A percentile compares a stretch with the other conserved stretches of the same genome.
These are phyloP conservation scores for Fusarium beomiforme DNA, from an alignment of 2,329 filamentous ascomycete species.

Conservation along the genomic window DNA sequence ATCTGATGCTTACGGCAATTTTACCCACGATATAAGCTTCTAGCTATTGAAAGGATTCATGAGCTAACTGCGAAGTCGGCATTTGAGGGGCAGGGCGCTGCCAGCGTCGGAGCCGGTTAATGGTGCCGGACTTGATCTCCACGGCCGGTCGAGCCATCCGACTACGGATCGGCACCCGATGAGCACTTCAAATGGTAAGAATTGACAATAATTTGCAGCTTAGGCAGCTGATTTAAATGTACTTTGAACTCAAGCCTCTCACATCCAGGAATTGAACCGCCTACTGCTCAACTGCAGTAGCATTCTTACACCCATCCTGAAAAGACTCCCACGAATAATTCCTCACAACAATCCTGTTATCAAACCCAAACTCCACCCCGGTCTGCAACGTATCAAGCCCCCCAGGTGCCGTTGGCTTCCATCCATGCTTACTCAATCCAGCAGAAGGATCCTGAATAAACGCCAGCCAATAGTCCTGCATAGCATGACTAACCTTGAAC, in stretches of 20 bases:
- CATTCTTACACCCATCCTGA: background rate
- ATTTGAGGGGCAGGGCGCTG: background rate
- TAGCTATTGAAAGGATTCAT: background rate
- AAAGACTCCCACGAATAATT: background rate
- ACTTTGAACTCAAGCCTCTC: fast-evolving
- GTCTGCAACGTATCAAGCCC: background rate
- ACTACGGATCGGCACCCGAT: background rate
- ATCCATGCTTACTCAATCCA: background rate
- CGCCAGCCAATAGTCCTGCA: conserved; percentile 6
- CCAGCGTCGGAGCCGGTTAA: background rate
- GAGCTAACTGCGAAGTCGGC: background rate
- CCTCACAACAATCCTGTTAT: background rate
- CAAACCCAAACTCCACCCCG: background rate
- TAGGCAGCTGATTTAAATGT: fast-evolving
- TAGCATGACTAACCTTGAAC: background rate
- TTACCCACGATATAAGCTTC: too few relatives aligned
- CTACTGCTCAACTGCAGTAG: background rate
- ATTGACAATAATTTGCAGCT: background rate
- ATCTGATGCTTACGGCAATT: background rate
- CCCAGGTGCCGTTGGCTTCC: background rate
- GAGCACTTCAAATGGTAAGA: background rate
- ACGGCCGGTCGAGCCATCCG: background rate
- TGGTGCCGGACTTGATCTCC: background rate
- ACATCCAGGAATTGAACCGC: too few relatives aligned
- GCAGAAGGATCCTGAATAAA: background rate